Base-by-base conservation (phyloP, 768 basidiomycete species). In the Psilocybe cyanescens region DNA sequence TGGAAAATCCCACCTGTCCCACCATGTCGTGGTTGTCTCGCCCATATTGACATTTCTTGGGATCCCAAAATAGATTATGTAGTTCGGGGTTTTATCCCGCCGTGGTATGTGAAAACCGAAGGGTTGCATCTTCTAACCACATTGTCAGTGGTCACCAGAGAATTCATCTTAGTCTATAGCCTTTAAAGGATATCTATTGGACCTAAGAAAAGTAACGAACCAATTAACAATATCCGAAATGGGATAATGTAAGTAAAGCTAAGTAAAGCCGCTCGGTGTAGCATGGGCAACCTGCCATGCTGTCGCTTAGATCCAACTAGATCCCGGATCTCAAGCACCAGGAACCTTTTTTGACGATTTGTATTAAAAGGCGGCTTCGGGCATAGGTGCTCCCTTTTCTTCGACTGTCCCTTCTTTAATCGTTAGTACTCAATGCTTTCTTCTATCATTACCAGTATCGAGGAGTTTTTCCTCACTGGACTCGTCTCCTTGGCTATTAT, bases 381-480 rank as follows among this genome's bases (percentile, higher is more conserved):
- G 41, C 41, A 12, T 11, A 16, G 14, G 5, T 14, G n/a, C 8
- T n/a, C 11, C 41, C 14, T 44, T 44, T 44, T n/a, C 41, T 16
- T 44, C 41, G 41, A 44, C 41, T 14, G 41, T 44, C 41, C 41
- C 41, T 44, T 44, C 41, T 11, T 11, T 44, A 44, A 44, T 8
- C 41, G 41, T 44, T 44, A 44, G 8, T 44, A 12, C 8, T n/a
- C 30, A 16, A 31, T 30, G 29, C 49, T 51, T 51, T 30, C 29
- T 29, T 29, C 24, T 8, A 51, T 51, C 51, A 8, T 33, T 12
- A 5, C 51, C 51, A 52, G 33, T 29, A 19, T 68, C 24, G 61
- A 65, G 46, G 68, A 67, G 17, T 68, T 69, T 60, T 57, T 71
- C 49, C 29, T 68, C 17, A 60, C 64, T n/a, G 70, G 70, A 17